Evolutionary conservation across 148 eudicot species (phyloP), one percentile per base, ranked within the genome.

Genomic region (Camellia sinensis): DNA sequence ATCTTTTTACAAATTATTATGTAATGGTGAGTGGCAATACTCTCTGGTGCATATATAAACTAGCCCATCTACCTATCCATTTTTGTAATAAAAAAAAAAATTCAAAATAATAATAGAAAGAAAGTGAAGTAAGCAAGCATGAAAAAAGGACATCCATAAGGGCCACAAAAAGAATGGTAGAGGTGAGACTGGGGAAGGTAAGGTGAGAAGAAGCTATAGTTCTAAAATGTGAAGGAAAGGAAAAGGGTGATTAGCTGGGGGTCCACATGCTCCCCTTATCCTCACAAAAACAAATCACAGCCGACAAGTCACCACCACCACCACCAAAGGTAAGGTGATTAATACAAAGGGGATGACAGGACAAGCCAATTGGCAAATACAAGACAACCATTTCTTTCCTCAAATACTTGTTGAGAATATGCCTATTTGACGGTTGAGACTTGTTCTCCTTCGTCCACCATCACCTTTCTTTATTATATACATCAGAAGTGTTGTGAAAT

Each of bases 401-500:
- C 62, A 64, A 54, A 61, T 15, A 77, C n/a, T 45, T 5, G 44
- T 63, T 70, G 63, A 72, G 83, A 84, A 84, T 80, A 84, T 84
- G 78, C 86, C 64, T 54, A 56, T 43, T 84, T 60, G 64, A 84
- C 83, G 86, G 83, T 78, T 14, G 70, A 76, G 71, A 77, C 46
- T 7, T 57, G 18, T 64, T 52, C 81, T 70, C 10, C 71, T 40
- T 5, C 75, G 78, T 80, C 83, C 83, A 80, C 81, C 83, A 84
- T 56, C 75, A 61, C 37, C 37, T 29, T 29, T 29, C 37, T 29
- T 29, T 29, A 29, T 29, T 60, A 18, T 50, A 60, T 73, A 50
- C 15, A 13, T 6, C 37, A 29, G 37, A 29, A 29, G 37, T 29
- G 37, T 1, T 29, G 37, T 29, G 37, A 29, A 29, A 29, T 29